phyloP scores from a whole-genome alignment of 768 basidiomycete genomes.

The Coprinopsis strossmayeri region DNA sequence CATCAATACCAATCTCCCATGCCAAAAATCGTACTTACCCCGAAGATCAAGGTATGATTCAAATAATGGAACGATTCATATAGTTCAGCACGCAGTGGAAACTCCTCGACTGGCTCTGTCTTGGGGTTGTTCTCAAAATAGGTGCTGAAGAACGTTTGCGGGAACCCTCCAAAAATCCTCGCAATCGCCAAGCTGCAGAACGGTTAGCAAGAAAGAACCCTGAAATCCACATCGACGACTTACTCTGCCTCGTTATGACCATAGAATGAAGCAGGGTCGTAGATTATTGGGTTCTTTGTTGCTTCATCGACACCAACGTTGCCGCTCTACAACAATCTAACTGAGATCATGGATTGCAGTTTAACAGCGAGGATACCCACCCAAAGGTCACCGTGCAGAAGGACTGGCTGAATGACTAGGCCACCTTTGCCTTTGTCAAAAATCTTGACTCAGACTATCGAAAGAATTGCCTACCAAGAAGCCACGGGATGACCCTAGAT shows the following conservation, averaged over 20 bases:
- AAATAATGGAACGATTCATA: constrained; percentile 80
- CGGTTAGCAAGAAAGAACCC: neutral
- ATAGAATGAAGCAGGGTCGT: constrained; percentile 73
- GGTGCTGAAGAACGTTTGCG: constrained; percentile 50
- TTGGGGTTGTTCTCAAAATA: constrained; percentile 63
- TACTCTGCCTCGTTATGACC: constrained; percentile 83
- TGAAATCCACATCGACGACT: constrained; percentile 17
- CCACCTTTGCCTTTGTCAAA: too few species aligned
- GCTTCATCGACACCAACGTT: constrained; percentile 56
- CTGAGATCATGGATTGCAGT: constrained; percentile 5
- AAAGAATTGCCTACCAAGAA: constrained; percentile 57
- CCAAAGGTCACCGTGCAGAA: constrained; percentile 80
- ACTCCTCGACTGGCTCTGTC: constrained; percentile 59
- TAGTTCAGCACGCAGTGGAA: constrained; percentile 55
- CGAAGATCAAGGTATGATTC: constrained; percentile 76
- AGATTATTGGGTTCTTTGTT: constrained; percentile 59
- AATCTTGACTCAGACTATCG: too few species aligned
- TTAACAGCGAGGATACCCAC: constrained; percentile 28
- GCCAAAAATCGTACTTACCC: constrained; percentile 38
- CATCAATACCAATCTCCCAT: neutral
- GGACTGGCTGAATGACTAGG: constrained; percentile 55
- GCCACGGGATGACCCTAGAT: constrained; percentile 62
- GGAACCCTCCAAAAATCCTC: constrained; percentile 76
- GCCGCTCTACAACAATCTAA: constrained; percentile 45
- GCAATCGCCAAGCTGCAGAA: constrained; percentile 54